These are phyloP conservation scores for Whalleya microplaca DNA, from an alignment of 2,329 filamentous ascomycete genomes.

Conservation along the genomic window DNA sequence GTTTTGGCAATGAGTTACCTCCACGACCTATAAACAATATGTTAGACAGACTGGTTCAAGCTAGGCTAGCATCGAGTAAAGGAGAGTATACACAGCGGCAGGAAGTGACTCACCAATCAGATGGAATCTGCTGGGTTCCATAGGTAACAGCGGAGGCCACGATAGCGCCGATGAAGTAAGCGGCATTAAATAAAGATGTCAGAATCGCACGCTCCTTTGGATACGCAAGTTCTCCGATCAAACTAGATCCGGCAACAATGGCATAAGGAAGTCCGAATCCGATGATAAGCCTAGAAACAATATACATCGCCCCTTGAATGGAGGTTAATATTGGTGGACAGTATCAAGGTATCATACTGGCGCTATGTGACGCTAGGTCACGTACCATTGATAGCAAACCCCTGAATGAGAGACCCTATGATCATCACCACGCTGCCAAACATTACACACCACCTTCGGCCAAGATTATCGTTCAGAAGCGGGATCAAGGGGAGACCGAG, in stretches of 20 bases:
- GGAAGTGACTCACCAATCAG: slow-evolving; percentile 31
- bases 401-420: slow-evolving; percentile 56
- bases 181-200: slow-evolving; percentile 62
- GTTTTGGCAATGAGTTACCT: slow-evolving; percentile 37
- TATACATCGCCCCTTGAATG: slow-evolving; percentile 58
- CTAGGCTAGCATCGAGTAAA: background rate
- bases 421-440: slow-evolving; percentile 57
- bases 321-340: slow-evolving; percentile 9
- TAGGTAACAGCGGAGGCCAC: slow-evolving; percentile 53
- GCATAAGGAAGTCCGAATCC: slow-evolving; percentile 64
- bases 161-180: slow-evolving; percentile 59
- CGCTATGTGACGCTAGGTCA: background rate
- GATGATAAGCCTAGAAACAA: slow-evolving; percentile 61
- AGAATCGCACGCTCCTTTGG: slow-evolving; percentile 64
- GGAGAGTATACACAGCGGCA: background rate
- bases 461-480: slow-evolving; percentile 53
- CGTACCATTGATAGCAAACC: slow-evolving; percentile 49
- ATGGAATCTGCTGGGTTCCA: slow-evolving; percentile 42
- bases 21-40: slow-evolving; percentile 29
- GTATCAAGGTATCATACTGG: background rate
- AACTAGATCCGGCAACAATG: slow-evolving; percentile 60
- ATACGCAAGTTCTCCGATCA: slow-evolving; percentile 64
- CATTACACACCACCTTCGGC: slow-evolving; percentile 55
- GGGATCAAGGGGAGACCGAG: slow-evolving; percentile 55
- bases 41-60: slow-evolving; percentile 15